Base-by-base conservation (phyloP, 1,284 basidiomycete species). In the Cryptococcus maquisensis region DNA sequence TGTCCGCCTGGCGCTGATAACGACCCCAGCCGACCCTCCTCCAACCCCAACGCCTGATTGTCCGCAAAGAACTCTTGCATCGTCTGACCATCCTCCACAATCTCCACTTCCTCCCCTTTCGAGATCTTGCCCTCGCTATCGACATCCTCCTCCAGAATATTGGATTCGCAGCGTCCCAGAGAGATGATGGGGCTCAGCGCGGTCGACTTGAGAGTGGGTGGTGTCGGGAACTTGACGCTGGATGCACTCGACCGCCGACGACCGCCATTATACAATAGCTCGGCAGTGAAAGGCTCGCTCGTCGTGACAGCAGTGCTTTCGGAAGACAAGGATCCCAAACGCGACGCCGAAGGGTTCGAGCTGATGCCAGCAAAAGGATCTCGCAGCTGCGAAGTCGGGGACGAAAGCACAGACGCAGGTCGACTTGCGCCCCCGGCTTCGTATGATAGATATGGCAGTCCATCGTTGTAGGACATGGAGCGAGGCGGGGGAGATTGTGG, bases 1-100 rank as follows among this genome's bases (percentile, higher is more conserved):
- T 63, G 58, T 10, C 28, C 12, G 48, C 42, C 23, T 2, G 28
- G 26, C 41, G 21, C 24, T 42, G 39, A 36, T 42, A 24, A 20
- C 47, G 52, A 52, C 40, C 44, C 32, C 42, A 38, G 4, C 28
- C 21, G 40, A 16, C 24, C 40, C 24, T 40, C 39, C 6, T 51
- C 44, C 24, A 23, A 6, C 38, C 26, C 28, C 13, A 21, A 32
- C 16, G 44, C 60, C 52, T 60, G 65, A 47, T 59, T 59, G 28
- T 65, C 64, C 43, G 65, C 55, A 53, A 72, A 72, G 49, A 71
- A 71, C 52, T 72, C 64, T 38, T 57, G 57, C 49, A 72, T 38
- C 5, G 63, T 65, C 41, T 68, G 60, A 10, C 52, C 57, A 23
- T 36, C 32, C 6, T 42, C 56, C 16, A 51, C 23, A 23, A 46